These are phyloP conservation scores for Hamigera avellanea DNA, from an alignment of 495 filamentous ascomycete species.

Conservation along the genomic window DNA sequence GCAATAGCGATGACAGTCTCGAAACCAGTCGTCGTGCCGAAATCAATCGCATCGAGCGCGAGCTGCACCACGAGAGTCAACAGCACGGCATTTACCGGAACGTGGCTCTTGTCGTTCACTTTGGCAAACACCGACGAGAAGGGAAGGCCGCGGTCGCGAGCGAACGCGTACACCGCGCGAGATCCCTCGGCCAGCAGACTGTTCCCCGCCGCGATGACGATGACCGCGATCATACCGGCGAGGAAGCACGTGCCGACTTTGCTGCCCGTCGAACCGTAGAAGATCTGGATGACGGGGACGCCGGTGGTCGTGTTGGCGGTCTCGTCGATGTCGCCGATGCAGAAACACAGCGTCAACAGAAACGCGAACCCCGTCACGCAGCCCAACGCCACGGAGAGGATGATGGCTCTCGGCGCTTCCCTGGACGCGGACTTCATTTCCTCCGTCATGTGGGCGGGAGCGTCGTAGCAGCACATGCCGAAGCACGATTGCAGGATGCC, in stretches of 20 bases:
- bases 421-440: slow-evolving; percentile 39
- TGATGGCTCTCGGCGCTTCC: slow-evolving; percentile 43
- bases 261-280: slow-evolving; percentile 33
- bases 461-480: slow-evolving; percentile 45
- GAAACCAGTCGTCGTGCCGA: slow-evolving; percentile 45
- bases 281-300: slow-evolving; percentile 37
- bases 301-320: slow-evolving; percentile 31
- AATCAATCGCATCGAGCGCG: slow-evolving; percentile 45
- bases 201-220: slow-evolving; percentile 28
- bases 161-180: slow-evolving; percentile 33
- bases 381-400: slow-evolving; percentile 40
- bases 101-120: slow-evolving; percentile 27
- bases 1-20: slow-evolving; percentile 45
- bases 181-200: slow-evolving; percentile 34
- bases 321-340: slow-evolving; percentile 31
- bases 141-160: slow-evolving; percentile 35
- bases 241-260: slow-evolving; percentile 29
- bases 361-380: slow-evolving; percentile 39
- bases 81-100: slow-evolving; percentile 39
- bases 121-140: slow-evolving; percentile 31
- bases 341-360: slow-evolving; percentile 36
- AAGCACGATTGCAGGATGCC: slow-evolving; percentile 47
- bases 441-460: slow-evolving; percentile 35
- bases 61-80: slow-evolving; percentile 39
- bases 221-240: slow-evolving; percentile 28